Evolutionary conservation across 2,329 filamentous ascomycete genomes (phyloP).

Genomic region (Trichoderma atrobrunneum): DNA sequence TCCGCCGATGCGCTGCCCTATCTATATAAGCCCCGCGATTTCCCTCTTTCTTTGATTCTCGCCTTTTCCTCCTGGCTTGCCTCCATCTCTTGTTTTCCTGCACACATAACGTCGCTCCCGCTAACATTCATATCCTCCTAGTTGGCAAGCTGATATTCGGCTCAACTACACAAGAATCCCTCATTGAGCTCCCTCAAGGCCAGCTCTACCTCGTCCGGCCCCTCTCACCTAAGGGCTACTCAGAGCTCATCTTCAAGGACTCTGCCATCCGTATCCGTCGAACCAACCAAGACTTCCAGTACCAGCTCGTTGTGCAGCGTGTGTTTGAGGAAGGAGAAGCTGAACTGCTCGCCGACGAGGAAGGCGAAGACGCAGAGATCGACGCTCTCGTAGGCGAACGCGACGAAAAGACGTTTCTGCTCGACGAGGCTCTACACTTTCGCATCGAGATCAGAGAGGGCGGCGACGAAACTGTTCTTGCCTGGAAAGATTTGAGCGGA

Average conservation of each 20-base stretch:
- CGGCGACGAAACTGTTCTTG: conserved; percentile 80
- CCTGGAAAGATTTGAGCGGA: conserved; percentile 92
- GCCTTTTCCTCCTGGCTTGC: neutral
- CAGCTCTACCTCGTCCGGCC: conserved; percentile 97
- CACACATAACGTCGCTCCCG: neutral
- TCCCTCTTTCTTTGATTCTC: neutral
- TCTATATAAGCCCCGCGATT: conserved; percentile 4
- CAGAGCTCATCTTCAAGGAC: conserved; percentile 98
- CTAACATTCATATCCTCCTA: conserved; percentile 34
- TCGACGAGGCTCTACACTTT: conserved; percentile 90
- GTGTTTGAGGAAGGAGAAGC: conserved; percentile 98
- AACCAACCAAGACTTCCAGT: conserved; percentile 93
- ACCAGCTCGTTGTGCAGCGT: conserved; percentile 92
- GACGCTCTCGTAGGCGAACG: conserved; percentile 75
- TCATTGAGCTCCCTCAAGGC: conserved; percentile 92
- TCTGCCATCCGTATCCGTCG: conserved; percentile 86
- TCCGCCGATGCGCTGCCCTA: neutral
- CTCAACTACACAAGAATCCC: conserved; percentile 78
- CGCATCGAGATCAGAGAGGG: conserved; percentile 77
- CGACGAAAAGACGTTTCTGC: conserved; percentile 94
- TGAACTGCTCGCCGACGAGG: conserved; percentile 84
- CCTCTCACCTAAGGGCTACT: conserved; percentile 93
- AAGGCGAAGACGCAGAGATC: conserved; percentile 74
- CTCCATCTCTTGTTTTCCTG: neutral
- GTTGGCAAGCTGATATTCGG: conserved; percentile 94